phyloP scores from a whole-genome alignment of 352 stramenopile genomes.

The Phytophthora megakarya region DNA sequence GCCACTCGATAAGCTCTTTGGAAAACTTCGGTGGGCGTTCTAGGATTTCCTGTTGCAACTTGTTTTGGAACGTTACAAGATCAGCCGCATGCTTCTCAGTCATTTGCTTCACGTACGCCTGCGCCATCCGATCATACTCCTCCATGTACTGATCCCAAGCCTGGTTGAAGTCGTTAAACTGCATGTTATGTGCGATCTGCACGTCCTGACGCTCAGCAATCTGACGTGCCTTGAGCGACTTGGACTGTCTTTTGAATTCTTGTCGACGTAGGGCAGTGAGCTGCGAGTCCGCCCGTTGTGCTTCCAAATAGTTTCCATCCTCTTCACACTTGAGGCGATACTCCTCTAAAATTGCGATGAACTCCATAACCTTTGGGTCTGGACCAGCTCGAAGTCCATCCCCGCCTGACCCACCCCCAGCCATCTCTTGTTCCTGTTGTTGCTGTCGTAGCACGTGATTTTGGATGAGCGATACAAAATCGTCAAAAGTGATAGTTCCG shows the following conservation, averaged over 20 bases:
- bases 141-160: conserved; percentile 96
- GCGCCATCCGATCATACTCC: conserved; percentile 94
- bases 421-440: conserved; percentile 49
- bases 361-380: conserved; percentile 93
- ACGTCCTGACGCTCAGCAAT: conserved; percentile 93
- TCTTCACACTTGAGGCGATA: conserved; percentile 95
- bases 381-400: conserved; percentile 63
- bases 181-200: conserved; percentile 96
- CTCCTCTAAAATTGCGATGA: conserved; percentile 93
- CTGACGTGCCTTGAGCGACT: conserved; percentile 90
- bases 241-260: conserved; percentile 92
- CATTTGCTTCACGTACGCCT: conserved; percentile 95
- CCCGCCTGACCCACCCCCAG: conserved; percentile 26
- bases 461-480: conserved; percentile 71
- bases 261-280: conserved; percentile 88
- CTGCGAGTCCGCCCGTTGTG: conserved; percentile 88
- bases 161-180: conserved; percentile 94
- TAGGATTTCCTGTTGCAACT: conserved; percentile 87
- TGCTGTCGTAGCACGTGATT: conserved; percentile 35
- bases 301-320: conserved; percentile 94
- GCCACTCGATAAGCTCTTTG: conserved; percentile 94
- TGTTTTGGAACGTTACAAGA: conserved; percentile 88
- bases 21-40: conserved; percentile 92
- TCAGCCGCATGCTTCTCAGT: conserved; percentile 90
- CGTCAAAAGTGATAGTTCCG: conserved; percentile 60